Evolutionary conservation across 495 filamentous ascomycete species (phyloP).

Genomic region (Podospora didyma): DNA sequence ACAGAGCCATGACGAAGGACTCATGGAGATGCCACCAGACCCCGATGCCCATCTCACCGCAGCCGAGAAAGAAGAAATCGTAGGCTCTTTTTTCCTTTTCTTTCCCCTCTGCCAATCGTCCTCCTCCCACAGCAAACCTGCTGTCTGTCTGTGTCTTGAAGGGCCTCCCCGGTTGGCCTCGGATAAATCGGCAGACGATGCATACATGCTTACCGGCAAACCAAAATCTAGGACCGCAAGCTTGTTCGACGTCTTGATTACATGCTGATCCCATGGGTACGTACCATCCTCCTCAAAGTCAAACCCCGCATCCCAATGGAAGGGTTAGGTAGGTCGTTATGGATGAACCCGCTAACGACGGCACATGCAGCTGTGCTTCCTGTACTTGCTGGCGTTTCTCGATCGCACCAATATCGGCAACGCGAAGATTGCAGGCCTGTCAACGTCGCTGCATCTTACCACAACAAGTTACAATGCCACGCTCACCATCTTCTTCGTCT

Average conservation of each 20-base stretch:
- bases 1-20: constrained; percentile 22
- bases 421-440: constrained; percentile 74
- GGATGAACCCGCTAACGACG: too few relatives aligned
- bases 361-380: constrained; percentile 63
- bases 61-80: constrained; percentile 63
- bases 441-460: constrained; percentile 55
- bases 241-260: constrained; percentile 69
- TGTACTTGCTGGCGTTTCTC: constrained; percentile 83
- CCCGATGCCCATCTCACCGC: constrained; percentile 66
- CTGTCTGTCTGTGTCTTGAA: not conserved
- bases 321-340: too few relatives aligned
- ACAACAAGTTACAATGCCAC: constrained; percentile 64
- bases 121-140: not conserved
- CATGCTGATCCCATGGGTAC: constrained; percentile 68
- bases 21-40: constrained; percentile 37
- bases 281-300: not conserved
- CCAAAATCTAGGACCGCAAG: constrained; percentile 52
- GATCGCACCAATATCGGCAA: constrained; percentile 86
- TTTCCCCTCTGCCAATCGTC: not conserved
- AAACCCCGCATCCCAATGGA: not conserved
- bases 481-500: constrained; percentile 88
- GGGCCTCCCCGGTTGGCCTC: too few relatives aligned
- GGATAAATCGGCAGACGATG: not conserved
- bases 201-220: constrained; percentile 4
- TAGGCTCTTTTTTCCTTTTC: too few relatives aligned